Conservation (phyloP, 2,329 filamentous ascomycete genomes). For the Boeremia lycopersici region DNA sequence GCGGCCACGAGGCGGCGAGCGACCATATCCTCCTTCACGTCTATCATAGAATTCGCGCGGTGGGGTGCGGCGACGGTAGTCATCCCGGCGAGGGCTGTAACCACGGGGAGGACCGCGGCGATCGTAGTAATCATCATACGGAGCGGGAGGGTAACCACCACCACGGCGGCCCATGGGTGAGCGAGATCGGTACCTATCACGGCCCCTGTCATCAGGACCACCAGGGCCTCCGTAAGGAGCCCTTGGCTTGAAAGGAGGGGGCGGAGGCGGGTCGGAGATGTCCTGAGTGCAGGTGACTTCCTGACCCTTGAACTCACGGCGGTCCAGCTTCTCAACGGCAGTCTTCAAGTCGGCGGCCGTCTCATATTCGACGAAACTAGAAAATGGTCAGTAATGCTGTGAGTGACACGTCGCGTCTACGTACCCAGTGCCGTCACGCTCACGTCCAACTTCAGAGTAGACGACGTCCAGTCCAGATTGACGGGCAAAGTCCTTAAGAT, state of each 20-base stretch:
- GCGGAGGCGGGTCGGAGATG: slow-evolving; percentile 60
- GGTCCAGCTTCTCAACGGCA: slow-evolving; percentile 93
- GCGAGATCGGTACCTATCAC: slow-evolving; percentile 79
- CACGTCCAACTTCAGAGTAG: slow-evolving; percentile 93
- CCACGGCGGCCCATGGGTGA: slow-evolving; percentile 68
- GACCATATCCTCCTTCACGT: slow-evolving; percentile 64
- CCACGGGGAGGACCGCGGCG: slow-evolving; percentile 80
- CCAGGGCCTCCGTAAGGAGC: slow-evolving; percentile 42
- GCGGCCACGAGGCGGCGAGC: slow-evolving; percentile 69
- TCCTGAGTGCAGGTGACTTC: slow-evolving; percentile 86
- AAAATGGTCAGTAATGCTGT: slow-evolving; percentile 22
- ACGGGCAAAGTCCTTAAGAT: slow-evolving; percentile 98
- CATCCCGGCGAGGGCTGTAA: slow-evolving; percentile 84
- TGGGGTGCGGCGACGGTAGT: slow-evolving; percentile 82
- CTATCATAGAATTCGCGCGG: slow-evolving; percentile 87
- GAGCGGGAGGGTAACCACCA: slow-evolving; percentile 62
- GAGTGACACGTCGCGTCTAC: slow-evolving; percentile 42
- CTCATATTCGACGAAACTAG: slow-evolving; percentile 96
- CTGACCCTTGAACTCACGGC: slow-evolving; percentile 88
- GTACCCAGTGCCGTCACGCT: slow-evolving; percentile 90
- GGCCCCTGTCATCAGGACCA: slow-evolving; percentile 67
- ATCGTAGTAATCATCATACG: slow-evolving; percentile 74
- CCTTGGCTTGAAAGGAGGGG: slow-evolving; percentile 45
- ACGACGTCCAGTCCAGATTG: slow-evolving; percentile 97
- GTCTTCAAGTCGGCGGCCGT: slow-evolving; percentile 86